Evolutionary conservation across 768 basidiomycete species (phyloP).

Genomic region (Russula emetica): DNA sequence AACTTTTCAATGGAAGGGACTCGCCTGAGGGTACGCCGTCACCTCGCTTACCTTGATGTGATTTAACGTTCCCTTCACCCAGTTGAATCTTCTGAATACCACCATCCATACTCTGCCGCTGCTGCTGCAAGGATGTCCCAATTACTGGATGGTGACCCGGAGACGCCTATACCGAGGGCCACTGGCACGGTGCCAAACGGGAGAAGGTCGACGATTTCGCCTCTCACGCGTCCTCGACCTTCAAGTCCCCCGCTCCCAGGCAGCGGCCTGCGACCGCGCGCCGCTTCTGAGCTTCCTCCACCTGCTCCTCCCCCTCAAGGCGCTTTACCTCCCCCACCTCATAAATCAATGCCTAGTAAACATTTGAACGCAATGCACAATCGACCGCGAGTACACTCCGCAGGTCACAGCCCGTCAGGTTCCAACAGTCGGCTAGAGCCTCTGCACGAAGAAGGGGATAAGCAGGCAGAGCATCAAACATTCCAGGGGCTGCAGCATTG

Average conservation of each 20-base stretch:
- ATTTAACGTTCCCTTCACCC: background rate
- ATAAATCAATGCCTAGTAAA: conserved; percentile 32
- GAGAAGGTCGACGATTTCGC: conserved; percentile 28
- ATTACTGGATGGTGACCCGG: conserved; percentile 16
- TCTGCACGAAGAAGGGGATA: conserved; percentile 55
- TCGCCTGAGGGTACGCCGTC: conserved; percentile 15
- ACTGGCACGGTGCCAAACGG: background rate
- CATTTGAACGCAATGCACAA: conserved; percentile 37
- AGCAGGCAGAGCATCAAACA: conserved; percentile 36
- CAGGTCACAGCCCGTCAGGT: conserved; percentile 51
- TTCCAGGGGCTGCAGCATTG: conserved; percentile 31
- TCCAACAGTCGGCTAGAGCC: conserved; percentile 55
- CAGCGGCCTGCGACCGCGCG: conserved; percentile 41
- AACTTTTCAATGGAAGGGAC: conserved; percentile 16
- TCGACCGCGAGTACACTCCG: conserved; percentile 47
- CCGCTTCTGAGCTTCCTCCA: conserved; percentile 59
- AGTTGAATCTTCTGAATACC: conserved; percentile 17
- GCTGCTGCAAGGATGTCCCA: conserved; percentile 21
- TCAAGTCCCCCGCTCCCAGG: conserved; percentile 26
- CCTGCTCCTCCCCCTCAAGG: conserved; percentile 60
- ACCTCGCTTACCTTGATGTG: background rate
- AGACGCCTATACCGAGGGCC: conserved; percentile 19
- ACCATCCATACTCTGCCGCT: conserved; percentile 31
- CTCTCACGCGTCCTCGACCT: conserved; percentile 29
- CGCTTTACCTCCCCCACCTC: conserved; percentile 58